Evolutionary conservation across 2,329 filamentous ascomycete species (phyloP).

Genomic region (Microsporum canis): DNA sequence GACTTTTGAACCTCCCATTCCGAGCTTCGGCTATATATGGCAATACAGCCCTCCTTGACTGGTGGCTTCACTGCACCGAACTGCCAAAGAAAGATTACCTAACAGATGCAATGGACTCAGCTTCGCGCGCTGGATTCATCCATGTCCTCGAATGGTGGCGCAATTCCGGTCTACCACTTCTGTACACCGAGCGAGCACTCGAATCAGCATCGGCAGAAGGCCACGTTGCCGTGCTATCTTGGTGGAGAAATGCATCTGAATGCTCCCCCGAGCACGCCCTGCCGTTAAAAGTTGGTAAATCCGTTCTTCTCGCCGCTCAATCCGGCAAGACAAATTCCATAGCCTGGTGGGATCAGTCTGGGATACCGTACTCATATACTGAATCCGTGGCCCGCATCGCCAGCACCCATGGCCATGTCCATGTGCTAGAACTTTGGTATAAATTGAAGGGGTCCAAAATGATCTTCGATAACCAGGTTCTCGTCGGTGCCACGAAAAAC

Average conservation of each 20-base stretch:
- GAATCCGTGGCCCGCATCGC: constrained; percentile 76
- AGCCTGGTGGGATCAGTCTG: constrained; percentile 77
- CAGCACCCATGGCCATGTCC: constrained; percentile 71
- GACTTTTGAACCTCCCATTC: constrained; percentile 68
- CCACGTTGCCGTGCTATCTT: constrained; percentile 75
- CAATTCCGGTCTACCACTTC: constrained; percentile 62
- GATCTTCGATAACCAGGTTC: constrained; percentile 69
- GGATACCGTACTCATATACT: constrained; percentile 66
- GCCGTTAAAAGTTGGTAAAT: constrained; percentile 68
- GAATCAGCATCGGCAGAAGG: constrained; percentile 80
- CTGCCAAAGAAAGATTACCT: constrained; percentile 83
- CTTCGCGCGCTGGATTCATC: constrained; percentile 73
- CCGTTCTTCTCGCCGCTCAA: constrained; percentile 72
- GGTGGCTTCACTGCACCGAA: constrained; percentile 75
- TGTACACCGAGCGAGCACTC: constrained; percentile 76
- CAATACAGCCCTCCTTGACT: constrained; percentile 72
- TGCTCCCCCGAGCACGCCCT: constrained; percentile 45
- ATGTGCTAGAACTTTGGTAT: constrained; percentile 74
- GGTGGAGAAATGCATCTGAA: constrained; percentile 69
- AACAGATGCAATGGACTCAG: constrained; percentile 72
- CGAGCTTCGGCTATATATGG: constrained; percentile 83
- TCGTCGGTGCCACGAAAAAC: constrained; percentile 78
- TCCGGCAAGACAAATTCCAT: constrained; percentile 67
- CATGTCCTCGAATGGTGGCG: constrained; percentile 89
- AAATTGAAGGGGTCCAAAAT: constrained; percentile 62